Conservation (phyloP, 768 basidiomycete genomes). For the Rhodotorula diobovata region DNA sequence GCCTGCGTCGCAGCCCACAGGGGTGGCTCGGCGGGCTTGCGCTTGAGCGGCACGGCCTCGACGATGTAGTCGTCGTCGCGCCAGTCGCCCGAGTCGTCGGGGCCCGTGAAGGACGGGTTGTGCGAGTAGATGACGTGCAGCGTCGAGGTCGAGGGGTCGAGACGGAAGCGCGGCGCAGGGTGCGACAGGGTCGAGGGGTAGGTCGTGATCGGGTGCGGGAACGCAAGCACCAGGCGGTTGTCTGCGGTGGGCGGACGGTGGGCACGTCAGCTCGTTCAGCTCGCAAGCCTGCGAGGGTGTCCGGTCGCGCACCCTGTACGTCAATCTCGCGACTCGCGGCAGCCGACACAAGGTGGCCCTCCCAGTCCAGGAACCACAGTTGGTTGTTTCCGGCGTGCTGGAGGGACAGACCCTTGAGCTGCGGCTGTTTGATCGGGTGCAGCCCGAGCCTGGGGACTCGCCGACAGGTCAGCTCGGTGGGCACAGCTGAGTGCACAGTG, state of each 20-base stretch:
- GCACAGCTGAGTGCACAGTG: too few relatives aligned
- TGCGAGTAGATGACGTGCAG: conserved; percentile 22
- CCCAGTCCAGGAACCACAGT: conserved; percentile 26
- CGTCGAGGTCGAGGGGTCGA: conserved; percentile 20
- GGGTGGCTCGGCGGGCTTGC: neutral
- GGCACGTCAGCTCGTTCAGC: too few relatives aligned
- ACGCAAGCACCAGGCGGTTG: conserved; percentile 2
- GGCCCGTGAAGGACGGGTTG: conserved; percentile 19
- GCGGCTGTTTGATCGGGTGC: conserved; percentile 31
- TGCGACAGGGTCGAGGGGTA: conserved; percentile 20
- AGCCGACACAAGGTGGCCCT: conserved; percentile 15
- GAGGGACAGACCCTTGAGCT: conserved; percentile 1
- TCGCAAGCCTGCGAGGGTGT: too few relatives aligned
- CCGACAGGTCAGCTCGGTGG: too few relatives aligned
- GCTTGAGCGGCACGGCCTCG: conserved; percentile 19
- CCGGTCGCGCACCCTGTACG: conserved; percentile 5
- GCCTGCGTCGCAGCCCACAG: neutral
- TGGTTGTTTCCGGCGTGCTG: conserved; percentile 25
- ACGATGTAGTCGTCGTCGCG: conserved; percentile 28
- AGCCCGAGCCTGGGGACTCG: neutral
- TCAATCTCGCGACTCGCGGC: conserved; percentile 10
- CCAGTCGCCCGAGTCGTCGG: neutral
- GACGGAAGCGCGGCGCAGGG: conserved; percentile 23
- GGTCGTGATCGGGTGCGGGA: conserved; percentile 14
- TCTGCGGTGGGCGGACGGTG: neutral